Evolutionary conservation across 2,329 filamentous ascomycete genomes (phyloP).

Genomic region (Diplodia seriata): DNA sequence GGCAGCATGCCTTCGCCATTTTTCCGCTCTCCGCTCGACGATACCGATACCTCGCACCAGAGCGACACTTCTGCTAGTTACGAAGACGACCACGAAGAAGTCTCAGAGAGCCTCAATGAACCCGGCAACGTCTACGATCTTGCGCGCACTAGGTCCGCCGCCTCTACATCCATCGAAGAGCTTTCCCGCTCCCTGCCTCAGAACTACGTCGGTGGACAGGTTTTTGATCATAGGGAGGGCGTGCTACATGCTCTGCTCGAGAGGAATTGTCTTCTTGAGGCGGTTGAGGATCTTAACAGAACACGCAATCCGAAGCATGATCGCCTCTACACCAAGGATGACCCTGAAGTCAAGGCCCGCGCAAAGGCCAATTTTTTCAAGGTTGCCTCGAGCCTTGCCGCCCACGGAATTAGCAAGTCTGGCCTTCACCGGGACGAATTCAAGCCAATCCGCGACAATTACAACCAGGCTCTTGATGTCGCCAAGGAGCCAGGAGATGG

Average conservation of each 20-base stretch:
- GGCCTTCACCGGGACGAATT: slow-evolving; percentile 23
- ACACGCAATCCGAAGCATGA: slow-evolving; percentile 33
- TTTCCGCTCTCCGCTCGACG: slow-evolving; percentile 28
- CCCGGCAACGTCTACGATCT: slow-evolving; percentile 20
- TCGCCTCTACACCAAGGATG: slow-evolving; percentile 35
- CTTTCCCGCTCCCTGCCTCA: slow-evolving; percentile 24
- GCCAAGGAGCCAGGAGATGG: slow-evolving; percentile 5
- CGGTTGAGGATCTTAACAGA: slow-evolving; percentile 47
- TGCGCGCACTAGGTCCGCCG: slow-evolving; percentile 18
- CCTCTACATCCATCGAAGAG: slow-evolving; percentile 27
- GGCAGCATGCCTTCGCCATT: slow-evolving; percentile 28
- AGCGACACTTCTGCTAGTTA: slow-evolving; percentile 8
- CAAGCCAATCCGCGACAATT: slow-evolving; percentile 22
- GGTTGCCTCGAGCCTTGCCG: slow-evolving; percentile 39
- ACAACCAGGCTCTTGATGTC: slow-evolving; percentile 19
- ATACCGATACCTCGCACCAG: slow-evolving; percentile 18
- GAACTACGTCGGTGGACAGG: background rate
- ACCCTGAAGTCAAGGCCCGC: slow-evolving; percentile 48
- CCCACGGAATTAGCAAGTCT: background rate
- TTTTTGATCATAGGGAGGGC: slow-evolving; percentile 41
- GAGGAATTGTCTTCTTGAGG: slow-evolving; percentile 51
- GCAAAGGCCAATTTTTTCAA: slow-evolving; percentile 49
- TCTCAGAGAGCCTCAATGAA: background rate
- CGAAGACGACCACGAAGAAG: background rate
- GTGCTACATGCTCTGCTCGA: slow-evolving; percentile 56